These are phyloP conservation scores for Phellopilus nigrolimitatus DNA, from an alignment of 1,284 basidiomycete genomes.

Conservation along the genomic window DNA sequence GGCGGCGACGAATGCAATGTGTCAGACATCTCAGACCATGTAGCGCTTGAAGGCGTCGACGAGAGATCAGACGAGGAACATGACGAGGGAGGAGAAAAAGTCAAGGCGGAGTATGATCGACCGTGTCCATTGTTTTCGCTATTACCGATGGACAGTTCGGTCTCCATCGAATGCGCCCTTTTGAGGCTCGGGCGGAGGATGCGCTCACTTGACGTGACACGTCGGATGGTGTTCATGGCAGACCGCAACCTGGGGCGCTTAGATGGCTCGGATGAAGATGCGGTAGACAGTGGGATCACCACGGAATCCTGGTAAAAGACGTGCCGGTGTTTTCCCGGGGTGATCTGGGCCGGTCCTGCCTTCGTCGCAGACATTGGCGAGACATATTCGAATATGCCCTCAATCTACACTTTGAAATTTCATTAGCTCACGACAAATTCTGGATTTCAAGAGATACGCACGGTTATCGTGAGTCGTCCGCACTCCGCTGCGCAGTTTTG, in stretches of 20 bases:
- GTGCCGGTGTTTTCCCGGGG: slow-evolving; percentile 40
- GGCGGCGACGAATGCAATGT: slow-evolving; percentile 15
- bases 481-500: slow-evolving; percentile 9
- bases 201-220: slow-evolving; percentile 4
- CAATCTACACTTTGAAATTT: slow-evolving; percentile 2
- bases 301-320: slow-evolving; percentile 53
- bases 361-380: slow-evolving; percentile 18
- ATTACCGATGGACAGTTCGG: not conserved
- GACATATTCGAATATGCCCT: slow-evolving; percentile 14
- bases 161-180: slow-evolving; percentile 6
- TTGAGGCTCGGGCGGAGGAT: not conserved
- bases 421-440: not conserved
- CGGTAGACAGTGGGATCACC: slow-evolving; percentile 40
- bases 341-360: slow-evolving; percentile 13
- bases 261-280: slow-evolving; percentile 31
- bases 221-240: slow-evolving; percentile 8
- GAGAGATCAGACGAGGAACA: not conserved
- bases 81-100: slow-evolving; percentile 32
- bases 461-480: slow-evolving; percentile 5
- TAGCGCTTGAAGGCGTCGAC: slow-evolving; percentile 1
- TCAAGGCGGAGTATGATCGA: slow-evolving; percentile 24
- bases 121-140: no score
- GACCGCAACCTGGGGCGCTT: slow-evolving; percentile 6
- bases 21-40: slow-evolving; percentile 6
- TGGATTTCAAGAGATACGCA: not conserved